Evolutionary conservation across 2,329 filamentous ascomycete genomes (phyloP), one percentile per base, ranked within the genome.

Genomic region (Xylaria sp.): DNA sequence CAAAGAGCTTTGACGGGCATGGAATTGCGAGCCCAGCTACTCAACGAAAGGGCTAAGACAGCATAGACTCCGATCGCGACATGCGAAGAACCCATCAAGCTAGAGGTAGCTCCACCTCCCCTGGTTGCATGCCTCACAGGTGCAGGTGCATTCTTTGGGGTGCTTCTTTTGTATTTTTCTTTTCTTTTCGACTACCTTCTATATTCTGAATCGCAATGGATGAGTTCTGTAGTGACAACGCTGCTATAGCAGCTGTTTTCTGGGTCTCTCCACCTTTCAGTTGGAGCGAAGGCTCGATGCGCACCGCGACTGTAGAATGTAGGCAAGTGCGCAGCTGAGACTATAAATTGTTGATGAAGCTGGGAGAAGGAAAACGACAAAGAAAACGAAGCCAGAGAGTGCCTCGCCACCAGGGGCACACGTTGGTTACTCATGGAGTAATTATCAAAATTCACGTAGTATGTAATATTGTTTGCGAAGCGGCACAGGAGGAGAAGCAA

Each of bases 151-250:
- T 56, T 46, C 50, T 23, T 51, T 57, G 58, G 23, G 70, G 59
- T 59, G 63, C 68, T 65, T 58, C 64, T 65, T 73, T 71, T 71
- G 65, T 70, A 69, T 72, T 73, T 69, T 68, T 63, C 28, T 60
- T 70, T 62, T 61, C 63, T 69, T 72, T 74, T 69, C 71, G 46
- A 73, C 72, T 70, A 65, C 66, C 71, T 72, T 70, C 65, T 73
- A 72, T 74, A 73, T 74, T 71, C 72, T 72, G 72, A 72, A 70
- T 73, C 60, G 63, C 62, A 69, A 68, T 67, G 65, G 63, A 69
- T 69, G 65, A 61, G 63, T 71, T 67, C 63, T 66, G 55, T 64
- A 67, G 61, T 67, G 67, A 67, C 59, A 60, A 48, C 37, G 62
- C 39, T 31, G 54, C 65, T 55, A 54, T 60, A 34, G 56, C 25